A percentile compares a stretch with the other conserved stretches of the same genome.
These are phyloP conservation scores for Pseudomonodictys pantanalensis DNA, from an alignment of 495 filamentous ascomycete species.

Conservation along the genomic window DNA sequence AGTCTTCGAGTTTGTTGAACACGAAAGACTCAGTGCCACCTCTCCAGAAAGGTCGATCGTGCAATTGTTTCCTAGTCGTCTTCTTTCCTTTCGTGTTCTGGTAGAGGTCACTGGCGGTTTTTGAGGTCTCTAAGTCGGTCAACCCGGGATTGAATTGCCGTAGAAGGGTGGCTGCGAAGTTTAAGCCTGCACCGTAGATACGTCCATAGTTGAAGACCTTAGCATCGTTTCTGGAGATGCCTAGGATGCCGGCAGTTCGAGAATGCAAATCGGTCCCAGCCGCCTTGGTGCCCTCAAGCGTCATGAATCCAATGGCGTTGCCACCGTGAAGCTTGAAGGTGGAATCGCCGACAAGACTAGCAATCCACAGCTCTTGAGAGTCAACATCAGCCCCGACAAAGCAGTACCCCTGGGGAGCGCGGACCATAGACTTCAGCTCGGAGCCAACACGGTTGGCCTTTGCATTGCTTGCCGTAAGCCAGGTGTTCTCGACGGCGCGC, in stretches of 20 bases:
- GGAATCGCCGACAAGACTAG: constrained; percentile 89
- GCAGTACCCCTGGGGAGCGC: constrained; percentile 80
- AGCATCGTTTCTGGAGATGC: constrained; percentile 89
- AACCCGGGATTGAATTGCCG: constrained; percentile 87
- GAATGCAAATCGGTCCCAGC: constrained; percentile 94
- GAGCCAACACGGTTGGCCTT: constrained; percentile 94
- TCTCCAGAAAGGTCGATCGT: constrained; percentile 82
- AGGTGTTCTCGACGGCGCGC: constrained; percentile 94
- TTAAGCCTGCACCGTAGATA: constrained; percentile 93
- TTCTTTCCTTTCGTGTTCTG: constrained; percentile 84
- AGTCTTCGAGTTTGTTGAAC: constrained; percentile 96
- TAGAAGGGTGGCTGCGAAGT: constrained; percentile 85
- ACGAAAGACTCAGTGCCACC: constrained; percentile 96
- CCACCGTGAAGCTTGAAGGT: constrained; percentile 92
- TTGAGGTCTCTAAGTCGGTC: constrained; percentile 69
- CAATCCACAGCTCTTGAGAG: constrained; percentile 99
- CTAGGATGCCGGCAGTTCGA: constrained; percentile 83
- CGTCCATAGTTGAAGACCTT: constrained; percentile 99
- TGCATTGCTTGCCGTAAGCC: constrained; percentile 96
- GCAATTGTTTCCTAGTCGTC: constrained; percentile 63
- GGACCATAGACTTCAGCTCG: constrained; percentile 95
- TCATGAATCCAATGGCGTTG: constrained; percentile 98
- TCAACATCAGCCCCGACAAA: constrained; percentile 98
- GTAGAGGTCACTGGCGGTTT: constrained; percentile 78
- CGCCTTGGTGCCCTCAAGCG: constrained; percentile 89